Base-by-base conservation (phyloP, 2,329 filamentous ascomycete species). In the Metarhizium sp. region DNA sequence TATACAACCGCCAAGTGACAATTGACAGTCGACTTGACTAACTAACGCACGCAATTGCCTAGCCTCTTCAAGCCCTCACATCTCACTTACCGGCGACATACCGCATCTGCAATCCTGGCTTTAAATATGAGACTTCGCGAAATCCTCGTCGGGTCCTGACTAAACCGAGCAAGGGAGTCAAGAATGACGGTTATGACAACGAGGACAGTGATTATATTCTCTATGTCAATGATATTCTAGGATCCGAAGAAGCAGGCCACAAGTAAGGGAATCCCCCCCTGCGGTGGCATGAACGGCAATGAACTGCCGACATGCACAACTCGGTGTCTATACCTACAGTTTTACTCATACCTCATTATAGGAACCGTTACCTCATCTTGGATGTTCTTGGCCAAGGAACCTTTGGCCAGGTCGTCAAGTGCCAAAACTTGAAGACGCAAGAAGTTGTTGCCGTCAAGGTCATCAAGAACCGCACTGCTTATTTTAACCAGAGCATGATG, bases 401-500 rank as follows among this genome's bases (percentile, higher is more conserved):
- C 0, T 99, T 99, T 69, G 94, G 94, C 7, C 94, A 99, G 74
- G 94, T 99, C 36, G 94, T 99, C 58, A 99, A 99, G 72, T 99
- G 94, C 69, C 94, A 99, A 71, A 99, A 99, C 65, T 74, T 99
- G 64, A 96, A 96, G 75, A 97, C 94, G 0, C 92, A 96, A 70
- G 94, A 99, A 73, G 94, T 99, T 43, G 94, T 99, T 48, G 94
- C 94, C 3, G 94, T 99, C 62, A 99, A 99, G 74, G 94, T 99
- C 54, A 94, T 99, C 75, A 99, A 99, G 75, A 99, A 99, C 72
- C 86, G 92, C 65, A 99, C 94, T 2, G 94, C 94, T 42, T 99
- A 99, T 71, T 99, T 99, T 77, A 99, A 99, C 69, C 94, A 99
- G 72, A 97, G 94, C 71, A 99, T 99, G 94, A 99, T 99, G 94